Conservation (phyloP, 2,329 filamentous ascomycete genomes). For the Clonostachys byssicola region DNA sequence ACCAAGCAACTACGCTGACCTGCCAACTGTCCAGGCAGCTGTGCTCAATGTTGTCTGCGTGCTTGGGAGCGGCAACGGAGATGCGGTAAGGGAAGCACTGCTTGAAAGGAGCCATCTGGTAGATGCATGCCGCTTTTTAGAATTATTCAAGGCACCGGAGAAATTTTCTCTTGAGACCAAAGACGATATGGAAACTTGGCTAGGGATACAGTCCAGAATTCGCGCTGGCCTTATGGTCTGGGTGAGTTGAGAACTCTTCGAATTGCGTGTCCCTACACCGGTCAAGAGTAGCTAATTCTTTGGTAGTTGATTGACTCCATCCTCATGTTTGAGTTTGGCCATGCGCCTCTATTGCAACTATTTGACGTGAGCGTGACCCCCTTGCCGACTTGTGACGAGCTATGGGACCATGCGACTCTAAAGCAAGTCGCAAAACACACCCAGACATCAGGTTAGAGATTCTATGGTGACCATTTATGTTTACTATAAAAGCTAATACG, state of each 20-base stretch:
- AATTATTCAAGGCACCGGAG: background rate
- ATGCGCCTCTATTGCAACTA: conserved; percentile 3
- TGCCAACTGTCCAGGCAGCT: background rate
- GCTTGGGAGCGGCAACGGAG: background rate
- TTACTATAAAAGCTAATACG: background rate
- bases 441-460: background rate
- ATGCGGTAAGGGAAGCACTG: background rate
- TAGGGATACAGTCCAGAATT: background rate
- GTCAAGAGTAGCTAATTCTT: background rate
- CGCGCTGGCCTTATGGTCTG: conserved; percentile 7
- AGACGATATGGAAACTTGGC: conserved; percentile 1
- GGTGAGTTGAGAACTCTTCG: conserved; percentile 2
- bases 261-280: background rate
- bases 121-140: background rate
- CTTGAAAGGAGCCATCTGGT: background rate
- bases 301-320: conserved; percentile 6
- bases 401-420: conserved; percentile 3
- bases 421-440: background rate
- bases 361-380: conserved; percentile 5
- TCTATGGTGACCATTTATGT: background rate
- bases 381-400: conserved; percentile 1
- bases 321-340: conserved; percentile 3
- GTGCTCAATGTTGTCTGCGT: background rate
- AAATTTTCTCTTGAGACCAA: background rate
- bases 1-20: too few relatives aligned